Percentiles rank a stretch among this genome's conserved stretches.
Evolutionary conservation across 2,329 filamentous ascomycete genomes (phyloP).

Genomic region (Apiospora saccharicola): DNA sequence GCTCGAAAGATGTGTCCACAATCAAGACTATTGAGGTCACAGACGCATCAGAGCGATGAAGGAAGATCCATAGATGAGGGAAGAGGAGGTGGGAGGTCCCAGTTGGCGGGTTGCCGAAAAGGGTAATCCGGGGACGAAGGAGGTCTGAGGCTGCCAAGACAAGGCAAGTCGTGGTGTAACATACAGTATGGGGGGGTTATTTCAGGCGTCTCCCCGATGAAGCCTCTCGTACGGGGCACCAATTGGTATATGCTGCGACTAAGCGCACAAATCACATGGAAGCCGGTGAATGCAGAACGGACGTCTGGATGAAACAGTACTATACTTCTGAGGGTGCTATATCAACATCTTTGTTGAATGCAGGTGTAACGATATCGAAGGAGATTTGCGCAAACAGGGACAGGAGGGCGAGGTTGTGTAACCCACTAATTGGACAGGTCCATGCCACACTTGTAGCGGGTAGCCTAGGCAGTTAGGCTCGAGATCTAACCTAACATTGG

Average conservation of each 20-base stretch:
- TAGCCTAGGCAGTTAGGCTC: neutral
- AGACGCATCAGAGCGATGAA: constrained; percentile 18
- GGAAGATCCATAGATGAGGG: constrained; percentile 3
- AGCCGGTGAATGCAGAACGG: constrained; percentile 8
- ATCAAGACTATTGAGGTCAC: constrained; percentile 7
- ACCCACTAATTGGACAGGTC: neutral
- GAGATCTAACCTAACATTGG: neutral
- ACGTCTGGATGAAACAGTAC: neutral
- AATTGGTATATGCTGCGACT: neutral
- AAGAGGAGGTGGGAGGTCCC: neutral
- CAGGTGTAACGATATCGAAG: neutral
- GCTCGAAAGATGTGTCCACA: constrained; percentile 3
- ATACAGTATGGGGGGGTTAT: neutral
- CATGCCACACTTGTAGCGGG: neutral
- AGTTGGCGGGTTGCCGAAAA: neutral
- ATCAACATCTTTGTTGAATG: neutral
- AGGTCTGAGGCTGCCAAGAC: neutral
- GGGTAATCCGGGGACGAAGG: neutral
- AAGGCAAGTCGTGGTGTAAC: constrained; percentile 1
- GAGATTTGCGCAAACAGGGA: neutral
- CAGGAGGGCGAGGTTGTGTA: neutral
- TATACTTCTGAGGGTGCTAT: neutral
- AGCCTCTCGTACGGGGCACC: neutral
- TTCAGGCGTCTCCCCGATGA: neutral
- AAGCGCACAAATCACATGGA: constrained; percentile 9